Evolutionary conservation across 176 grass and related monocot genomes (phyloP).

Genomic region (Musa troglodytarum): DNA sequence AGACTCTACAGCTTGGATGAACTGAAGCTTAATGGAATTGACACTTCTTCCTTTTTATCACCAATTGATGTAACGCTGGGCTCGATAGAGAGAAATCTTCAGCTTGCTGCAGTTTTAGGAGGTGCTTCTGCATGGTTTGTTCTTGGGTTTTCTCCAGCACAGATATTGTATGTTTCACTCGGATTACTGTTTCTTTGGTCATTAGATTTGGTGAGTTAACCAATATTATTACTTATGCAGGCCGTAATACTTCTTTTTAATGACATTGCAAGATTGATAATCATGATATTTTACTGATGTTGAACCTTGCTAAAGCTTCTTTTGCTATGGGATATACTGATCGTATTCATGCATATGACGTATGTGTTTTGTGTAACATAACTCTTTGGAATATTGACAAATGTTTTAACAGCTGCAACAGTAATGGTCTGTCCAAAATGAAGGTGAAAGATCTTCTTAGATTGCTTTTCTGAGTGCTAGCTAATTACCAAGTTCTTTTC

Average conservation of each 20-base stretch:
- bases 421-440: not conserved
- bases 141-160: constrained; percentile 55
- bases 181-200: constrained; percentile 67
- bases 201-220: constrained; percentile 73
- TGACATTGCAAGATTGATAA: no score
- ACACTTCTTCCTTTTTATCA: constrained; percentile 63
- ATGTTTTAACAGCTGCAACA: not conserved
- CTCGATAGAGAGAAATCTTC: constrained; percentile 70
- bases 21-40: constrained; percentile 77
- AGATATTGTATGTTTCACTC: constrained; percentile 48
- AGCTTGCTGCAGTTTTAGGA: constrained; percentile 54
- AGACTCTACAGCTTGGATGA: constrained; percentile 74
- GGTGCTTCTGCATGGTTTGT: constrained; percentile 37
- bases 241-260: not conserved
- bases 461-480: not conserved
- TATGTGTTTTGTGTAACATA: not conserved
- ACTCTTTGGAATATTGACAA: not conserved
- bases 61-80: constrained; percentile 60
- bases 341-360: not conserved
- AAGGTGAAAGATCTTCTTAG: not conserved
- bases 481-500: no score
- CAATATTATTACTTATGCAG: not conserved
- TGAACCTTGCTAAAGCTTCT: not conserved
- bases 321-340: not conserved
- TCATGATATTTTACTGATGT: no score